Base-by-base conservation (phyloP, 495 filamentous ascomycete genomes). In the Trichoderma reesei region DNA sequence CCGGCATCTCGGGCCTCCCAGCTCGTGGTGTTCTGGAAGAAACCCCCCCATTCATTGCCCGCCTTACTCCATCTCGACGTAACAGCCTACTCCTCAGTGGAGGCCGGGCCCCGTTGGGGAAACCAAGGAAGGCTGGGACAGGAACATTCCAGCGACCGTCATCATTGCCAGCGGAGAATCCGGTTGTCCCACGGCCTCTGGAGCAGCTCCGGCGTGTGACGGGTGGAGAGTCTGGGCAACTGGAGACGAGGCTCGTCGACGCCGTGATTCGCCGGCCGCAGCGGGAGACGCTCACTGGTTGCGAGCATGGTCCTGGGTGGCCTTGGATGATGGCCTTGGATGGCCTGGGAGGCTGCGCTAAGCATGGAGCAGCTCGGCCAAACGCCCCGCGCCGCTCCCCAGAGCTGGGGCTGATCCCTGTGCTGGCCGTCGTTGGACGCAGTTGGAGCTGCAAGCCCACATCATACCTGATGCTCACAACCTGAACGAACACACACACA, bases 401-500 rank as follows among this genome's bases (percentile, higher is more conserved):
- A 56, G 51, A 56, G 51, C 34, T 56, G 51, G 51, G 51, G 51
- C 51, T 56, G 34, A 56, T 56, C 51, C 51, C 51, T 56, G 51
- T 56, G 51, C 51, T 31, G 34, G 33, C 51, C 51, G 26, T 26
- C 26, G 26, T 26, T 26, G 26, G 26, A 26, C 26, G 26, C 26
- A 26, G 26, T 26, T 26, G 26, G 26, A 26, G 26, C 26, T 26
- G 26, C 26, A 26, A 26, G 26, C 26, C 26, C 26, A 1, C 26
- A 26, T 26, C 26, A 26, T 26, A 26, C 26, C 26, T 26, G 1
- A 56, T 56, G 51, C 48, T 56, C 14, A 26, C 20, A 33, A 9
- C 26, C 51, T 14, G 20, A 34, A 56, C 3, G 26, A 20, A 26
- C 51, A 11, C 16, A 9, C 42, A 46, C 42, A 14, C 10, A 14